A percentile compares a stretch with the other conserved stretches of the same genome.
phyloP scores from a whole-genome alignment of 257 asterid genomes.

The Leonotis leonurus region DNA sequence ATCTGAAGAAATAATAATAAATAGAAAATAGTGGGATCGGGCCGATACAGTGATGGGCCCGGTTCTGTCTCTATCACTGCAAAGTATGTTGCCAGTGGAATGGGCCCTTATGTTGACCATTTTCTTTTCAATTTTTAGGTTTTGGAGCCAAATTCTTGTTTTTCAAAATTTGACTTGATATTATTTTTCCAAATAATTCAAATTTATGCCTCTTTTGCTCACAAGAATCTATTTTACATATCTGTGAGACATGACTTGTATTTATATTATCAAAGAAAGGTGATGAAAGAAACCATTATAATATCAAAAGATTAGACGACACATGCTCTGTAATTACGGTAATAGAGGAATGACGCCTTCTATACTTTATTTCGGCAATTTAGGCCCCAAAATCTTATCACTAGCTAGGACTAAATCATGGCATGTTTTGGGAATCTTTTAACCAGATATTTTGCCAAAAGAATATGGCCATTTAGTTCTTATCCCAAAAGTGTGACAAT shows the following conservation, averaged over 20 bases:
- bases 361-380: background rate
- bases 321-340: background rate
- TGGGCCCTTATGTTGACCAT: conserved; percentile 26
- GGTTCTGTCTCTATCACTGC: conserved; percentile 17
- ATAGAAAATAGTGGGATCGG: conserved; percentile 11
- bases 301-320: no score
- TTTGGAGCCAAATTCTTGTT: conserved; percentile 21
- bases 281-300: no score
- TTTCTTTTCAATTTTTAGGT: conserved; percentile 16
- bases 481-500: background rate
- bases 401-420: background rate
- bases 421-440: conserved; percentile 2
- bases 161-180: conserved; percentile 5
- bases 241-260: background rate
- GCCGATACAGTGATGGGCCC: conserved; percentile 10
- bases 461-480: background rate
- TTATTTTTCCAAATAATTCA: background rate
- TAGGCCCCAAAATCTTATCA: conserved; percentile 2
- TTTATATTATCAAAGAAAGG: no score
- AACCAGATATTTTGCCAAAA: conserved; percentile 8
- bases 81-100: conserved; percentile 15
- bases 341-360: background rate
- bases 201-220: background rate
- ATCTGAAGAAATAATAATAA: background rate
- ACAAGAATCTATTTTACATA: background rate